Evolutionary conservation across 345 rosid genomes (phyloP).

Genomic region (Salix udensis): DNA sequence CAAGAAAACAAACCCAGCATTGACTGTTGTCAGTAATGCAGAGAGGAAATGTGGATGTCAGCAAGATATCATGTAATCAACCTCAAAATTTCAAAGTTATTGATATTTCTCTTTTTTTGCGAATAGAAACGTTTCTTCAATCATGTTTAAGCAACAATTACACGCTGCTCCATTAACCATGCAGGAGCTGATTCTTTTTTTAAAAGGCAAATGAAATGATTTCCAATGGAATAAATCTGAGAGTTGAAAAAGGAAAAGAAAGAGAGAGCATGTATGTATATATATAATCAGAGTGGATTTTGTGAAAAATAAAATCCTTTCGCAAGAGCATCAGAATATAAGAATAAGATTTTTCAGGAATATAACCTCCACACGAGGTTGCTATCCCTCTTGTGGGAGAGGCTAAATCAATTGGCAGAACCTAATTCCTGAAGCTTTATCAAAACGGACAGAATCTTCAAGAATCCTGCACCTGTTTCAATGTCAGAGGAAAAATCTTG

Average conservation of each 20-base stretch:
- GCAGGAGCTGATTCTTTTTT: slow-evolving; percentile 16
- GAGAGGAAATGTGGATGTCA: slow-evolving; percentile 17
- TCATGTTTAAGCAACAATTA: neutral
- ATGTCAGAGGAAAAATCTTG: slow-evolving; percentile 18
- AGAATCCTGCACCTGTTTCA: neutral
- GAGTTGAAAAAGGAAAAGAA: slow-evolving; percentile 8
- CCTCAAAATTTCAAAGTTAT: slow-evolving; percentile 4
- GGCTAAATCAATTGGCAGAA: slow-evolving; percentile 19
- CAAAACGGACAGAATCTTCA: slow-evolving; percentile 28
- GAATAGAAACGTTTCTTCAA: neutral
- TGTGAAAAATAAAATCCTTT: slow-evolving; percentile 25
- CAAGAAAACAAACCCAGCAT: slow-evolving; percentile 12
- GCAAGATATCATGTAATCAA: slow-evolving; percentile 10
- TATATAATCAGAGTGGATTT: neutral
- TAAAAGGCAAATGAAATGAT: slow-evolving; percentile 21
- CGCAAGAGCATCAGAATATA: slow-evolving; percentile 12
- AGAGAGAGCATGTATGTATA: neutral
- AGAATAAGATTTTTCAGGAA: slow-evolving; percentile 32
- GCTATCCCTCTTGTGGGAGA: neutral
- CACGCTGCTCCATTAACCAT: slow-evolving; percentile 4
- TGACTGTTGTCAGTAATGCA: slow-evolving; percentile 18
- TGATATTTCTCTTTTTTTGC: slow-evolving; percentile 8
- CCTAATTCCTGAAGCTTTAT: slow-evolving; percentile 33
- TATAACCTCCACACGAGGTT: slow-evolving; percentile 23
- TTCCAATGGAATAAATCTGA: slow-evolving; percentile 21